A percentile compares a stretch with the other conserved stretches of the same genome.
Conservation (phyloP, 2,329 filamentous ascomycete species). For the Alternaria novae-zelandiae region DNA sequence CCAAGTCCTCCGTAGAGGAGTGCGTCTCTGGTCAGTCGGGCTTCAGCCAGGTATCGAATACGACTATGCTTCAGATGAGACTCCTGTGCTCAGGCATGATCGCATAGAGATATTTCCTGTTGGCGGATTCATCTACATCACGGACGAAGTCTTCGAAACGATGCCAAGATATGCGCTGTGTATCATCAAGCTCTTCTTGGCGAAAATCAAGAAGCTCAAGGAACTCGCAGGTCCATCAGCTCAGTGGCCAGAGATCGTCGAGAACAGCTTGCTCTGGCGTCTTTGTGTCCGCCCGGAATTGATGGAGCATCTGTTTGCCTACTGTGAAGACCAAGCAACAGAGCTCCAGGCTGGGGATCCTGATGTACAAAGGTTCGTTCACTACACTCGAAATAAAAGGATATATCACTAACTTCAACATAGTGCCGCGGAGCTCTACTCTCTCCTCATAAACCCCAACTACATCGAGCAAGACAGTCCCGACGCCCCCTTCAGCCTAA, state of each 20-base stretch:
- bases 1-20: conserved; percentile 32
- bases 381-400: background rate
- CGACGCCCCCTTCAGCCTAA: conserved; percentile 5
- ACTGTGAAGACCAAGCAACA: conserved; percentile 24
- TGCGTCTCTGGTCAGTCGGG: conserved; percentile 46
- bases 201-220: conserved; percentile 32
- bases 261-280: conserved; percentile 39
- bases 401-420: background rate
- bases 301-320: conserved; percentile 32
- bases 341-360: conserved; percentile 26
- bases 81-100: conserved; percentile 24
- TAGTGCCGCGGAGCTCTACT: conserved; percentile 35
- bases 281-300: conserved; percentile 41
- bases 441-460: conserved; percentile 22
- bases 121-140: conserved; percentile 51
- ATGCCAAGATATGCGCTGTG: conserved; percentile 45
- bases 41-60: conserved; percentile 25
- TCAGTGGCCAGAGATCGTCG: conserved; percentile 23
- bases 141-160: conserved; percentile 52
- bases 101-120: conserved; percentile 47
- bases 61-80: conserved; percentile 18
- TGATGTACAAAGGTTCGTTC: conserved; percentile 21
- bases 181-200: conserved; percentile 46
- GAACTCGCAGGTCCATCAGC: conserved; percentile 18
- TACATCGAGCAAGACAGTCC: conserved; percentile 38